Conservation (phyloP, 1,139 yeast genomes). For the Geotrichum reessii region DNA sequence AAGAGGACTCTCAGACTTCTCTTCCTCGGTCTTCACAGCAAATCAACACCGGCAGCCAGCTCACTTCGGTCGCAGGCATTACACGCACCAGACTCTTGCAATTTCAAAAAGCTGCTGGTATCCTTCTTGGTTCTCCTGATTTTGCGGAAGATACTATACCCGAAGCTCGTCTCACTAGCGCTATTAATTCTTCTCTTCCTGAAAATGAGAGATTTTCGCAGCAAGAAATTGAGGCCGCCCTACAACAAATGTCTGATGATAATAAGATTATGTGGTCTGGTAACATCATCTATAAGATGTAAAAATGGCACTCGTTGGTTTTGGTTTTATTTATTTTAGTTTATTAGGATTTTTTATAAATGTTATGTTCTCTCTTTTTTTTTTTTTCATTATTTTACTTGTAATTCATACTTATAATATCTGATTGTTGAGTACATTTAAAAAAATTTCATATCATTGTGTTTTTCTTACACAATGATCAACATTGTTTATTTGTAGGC, state of each 20-base stretch:
- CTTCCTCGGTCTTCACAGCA: neutral
- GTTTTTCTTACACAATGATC: too few species aligned
- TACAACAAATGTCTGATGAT: conserved; percentile 34
- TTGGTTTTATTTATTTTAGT: conserved; percentile 2
- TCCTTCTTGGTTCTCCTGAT: conserved; percentile 30
- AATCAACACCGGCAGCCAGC: neutral
- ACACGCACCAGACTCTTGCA: conserved; percentile 32
- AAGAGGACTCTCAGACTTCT: conserved; percentile 13
- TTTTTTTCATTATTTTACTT: neutral
- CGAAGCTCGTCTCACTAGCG: conserved; percentile 18
- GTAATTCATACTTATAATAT: too few species aligned
- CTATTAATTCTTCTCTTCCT: conserved; percentile 33
- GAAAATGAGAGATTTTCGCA: conserved; percentile 35
- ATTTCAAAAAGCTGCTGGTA: conserved; percentile 34
- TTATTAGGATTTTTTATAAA: neutral
- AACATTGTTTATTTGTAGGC: too few species aligned
- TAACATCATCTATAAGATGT: conserved; percentile 25
- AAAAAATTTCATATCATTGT: too few species aligned
- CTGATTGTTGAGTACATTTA: too few species aligned
- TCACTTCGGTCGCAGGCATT: conserved; percentile 25
- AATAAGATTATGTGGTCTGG: conserved; percentile 35
- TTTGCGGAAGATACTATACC: conserved; percentile 31
- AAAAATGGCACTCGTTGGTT: neutral
- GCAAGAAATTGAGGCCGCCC: conserved; percentile 37
- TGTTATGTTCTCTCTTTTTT: neutral